phyloP scores from a whole-genome alignment of 352 stramenopile species.

The Lagenidium sp. region DNA sequence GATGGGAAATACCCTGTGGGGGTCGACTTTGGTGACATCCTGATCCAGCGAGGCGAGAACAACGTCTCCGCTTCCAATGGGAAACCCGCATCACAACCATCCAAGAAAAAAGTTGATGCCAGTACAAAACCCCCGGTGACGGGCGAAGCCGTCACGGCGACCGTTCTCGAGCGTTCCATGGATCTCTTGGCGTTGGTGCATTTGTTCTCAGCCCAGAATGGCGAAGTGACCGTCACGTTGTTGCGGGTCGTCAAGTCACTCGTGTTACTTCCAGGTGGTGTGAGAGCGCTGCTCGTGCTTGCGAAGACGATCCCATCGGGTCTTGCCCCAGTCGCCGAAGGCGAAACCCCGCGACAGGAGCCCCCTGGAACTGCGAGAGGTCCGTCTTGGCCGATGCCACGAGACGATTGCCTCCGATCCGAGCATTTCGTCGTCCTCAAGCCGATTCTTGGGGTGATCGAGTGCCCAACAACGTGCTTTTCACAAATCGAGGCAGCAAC shows the following conservation, averaged over 20 bases:
- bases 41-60: conserved; percentile 9
- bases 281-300: conserved; percentile 6
- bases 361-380: too few relatives aligned
- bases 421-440: conserved; percentile 21
- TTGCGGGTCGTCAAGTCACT: conserved; percentile 5
- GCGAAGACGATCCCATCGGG: too few relatives aligned
- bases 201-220: conserved; percentile 8
- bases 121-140: neutral
- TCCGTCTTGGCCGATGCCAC: conserved; percentile 18
- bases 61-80: too few relatives aligned
- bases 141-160: conserved; percentile 4
- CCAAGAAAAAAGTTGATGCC: conserved; percentile 13
- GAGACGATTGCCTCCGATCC: conserved; percentile 10
- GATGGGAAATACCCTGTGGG: too few relatives aligned
- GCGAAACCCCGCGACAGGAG: too few relatives aligned
- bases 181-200: conserved; percentile 6
- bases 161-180: conserved; percentile 7
- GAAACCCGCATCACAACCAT: neutral
- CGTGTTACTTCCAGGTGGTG: conserved; percentile 8
- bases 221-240: conserved; percentile 7
- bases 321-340: too few relatives aligned
- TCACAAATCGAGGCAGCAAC: conserved; percentile 36
- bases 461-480: conserved; percentile 25
- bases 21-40: conserved; percentile 16
- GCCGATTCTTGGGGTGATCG: conserved; percentile 28